Evolutionary conservation across 23 red algal species (phyloP), one percentile per base, ranked within the genome.

Genomic region (Chondrus crispus): DNA sequence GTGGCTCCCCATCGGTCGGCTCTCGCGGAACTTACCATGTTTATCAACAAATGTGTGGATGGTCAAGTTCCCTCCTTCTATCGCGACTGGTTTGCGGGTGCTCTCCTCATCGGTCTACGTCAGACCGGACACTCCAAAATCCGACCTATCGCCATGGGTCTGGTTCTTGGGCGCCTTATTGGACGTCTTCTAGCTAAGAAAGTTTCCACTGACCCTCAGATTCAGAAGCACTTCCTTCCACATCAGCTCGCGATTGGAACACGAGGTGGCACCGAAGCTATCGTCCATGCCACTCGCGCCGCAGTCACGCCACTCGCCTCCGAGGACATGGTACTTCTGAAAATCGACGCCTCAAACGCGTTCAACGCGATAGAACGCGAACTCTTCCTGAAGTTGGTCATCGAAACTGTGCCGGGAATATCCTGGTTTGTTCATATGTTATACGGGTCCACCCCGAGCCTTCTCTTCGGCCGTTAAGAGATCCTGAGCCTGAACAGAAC

Each of bases 321-420:
- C 35, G 5, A n/a, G 26, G 24, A n/a, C 58, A 30, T 30, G 24
- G 58, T 64, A 8, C 5, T 16, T n/a, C 58, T 64, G 26, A 64
- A n/a, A n/a, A 64, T 64, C 26, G 71, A 76, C 71, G 71, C 71
- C 71, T 5, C 30, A 26, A 76, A 76, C 71, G 71, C 71, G 3
- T 76, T 76, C 29, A 76, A 76, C 43, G 28, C n/a, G 28, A 47
- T 76, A n/a, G 9, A 76, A 22, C 71, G 71, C 39, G 38, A 26
- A 26, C 36, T n/a, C 22, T 40, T 76, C 39, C 39, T 76, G 71
- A 39, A 26, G 20, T 26, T n/a, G 7, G 71, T 76, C 71, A 39
- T 39, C 6, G 44, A 4, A 45, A 4, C n/a, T 20, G 71, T 39
- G 28, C 5, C 71, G 26, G 71, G 71, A 28, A 26, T 76, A 28